Percentiles rank a stretch among this genome's conserved stretches.
phyloP scores from a whole-genome alignment of 1,284 basidiomycete genomes.

The Ceratobasidium sp. region DNA sequence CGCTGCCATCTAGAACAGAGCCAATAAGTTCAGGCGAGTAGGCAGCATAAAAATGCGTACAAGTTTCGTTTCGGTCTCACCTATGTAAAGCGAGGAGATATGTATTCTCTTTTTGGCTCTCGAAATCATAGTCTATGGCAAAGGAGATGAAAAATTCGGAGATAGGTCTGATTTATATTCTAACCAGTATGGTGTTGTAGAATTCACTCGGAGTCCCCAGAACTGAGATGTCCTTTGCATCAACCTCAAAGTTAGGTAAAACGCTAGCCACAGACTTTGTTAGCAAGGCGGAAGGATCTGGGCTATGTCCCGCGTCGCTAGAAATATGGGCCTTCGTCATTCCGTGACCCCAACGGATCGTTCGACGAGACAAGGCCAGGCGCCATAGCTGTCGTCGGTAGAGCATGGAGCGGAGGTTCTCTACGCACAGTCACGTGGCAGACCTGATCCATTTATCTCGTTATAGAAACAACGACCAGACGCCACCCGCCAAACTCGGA shows the following conservation, averaged over 20 bases:
- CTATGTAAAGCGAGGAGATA: slow-evolving; percentile 86
- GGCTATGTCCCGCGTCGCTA: neutral
- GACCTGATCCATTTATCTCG: neutral
- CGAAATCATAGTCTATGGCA: slow-evolving; percentile 70
- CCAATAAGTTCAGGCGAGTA: slow-evolving; percentile 9
- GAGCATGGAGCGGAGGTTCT: neutral
- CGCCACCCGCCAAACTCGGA: no score
- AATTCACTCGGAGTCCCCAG: slow-evolving; percentile 53
- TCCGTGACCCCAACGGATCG: neutral
- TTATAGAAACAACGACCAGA: no score
- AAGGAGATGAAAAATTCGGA: slow-evolving; percentile 2
- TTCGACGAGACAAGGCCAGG: neutral
- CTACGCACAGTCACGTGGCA: neutral
- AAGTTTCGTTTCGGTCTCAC: slow-evolving; percentile 70
- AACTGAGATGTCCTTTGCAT: slow-evolving; percentile 47
- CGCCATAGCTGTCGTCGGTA: neutral
- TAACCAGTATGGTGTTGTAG: slow-evolving; percentile 52
- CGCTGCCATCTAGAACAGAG: slow-evolving; percentile 64
- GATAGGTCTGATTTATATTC: slow-evolving; percentile 34
- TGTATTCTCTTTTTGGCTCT: slow-evolving; percentile 79
- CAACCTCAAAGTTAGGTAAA: slow-evolving; percentile 40
- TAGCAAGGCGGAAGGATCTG: neutral
- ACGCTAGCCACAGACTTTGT: slow-evolving; percentile 21
- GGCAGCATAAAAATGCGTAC: slow-evolving; percentile 56
- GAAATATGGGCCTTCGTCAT: neutral